phyloP scores from a whole-genome alignment of 176 grass and related monocot genomes.

The Carex littledalei region DNA sequence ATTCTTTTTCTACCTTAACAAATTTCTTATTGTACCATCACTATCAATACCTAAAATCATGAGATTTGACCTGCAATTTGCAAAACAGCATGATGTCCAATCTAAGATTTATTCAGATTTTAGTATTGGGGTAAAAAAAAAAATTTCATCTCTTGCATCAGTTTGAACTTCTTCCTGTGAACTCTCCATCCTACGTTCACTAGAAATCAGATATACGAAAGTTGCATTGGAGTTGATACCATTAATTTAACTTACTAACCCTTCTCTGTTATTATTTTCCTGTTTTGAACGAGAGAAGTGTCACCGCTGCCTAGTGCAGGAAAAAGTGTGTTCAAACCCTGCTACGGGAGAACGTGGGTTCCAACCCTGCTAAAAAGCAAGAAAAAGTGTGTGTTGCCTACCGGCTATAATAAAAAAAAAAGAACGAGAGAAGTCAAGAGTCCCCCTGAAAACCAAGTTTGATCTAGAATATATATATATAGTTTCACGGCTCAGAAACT shows the following conservation, averaged over 20 bases:
- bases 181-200: neutral
- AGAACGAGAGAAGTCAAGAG: neutral
- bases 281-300: neutral
- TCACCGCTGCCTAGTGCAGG: too few species aligned
- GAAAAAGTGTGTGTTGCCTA: too few species aligned
- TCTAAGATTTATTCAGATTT: neutral
- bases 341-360: too few species aligned
- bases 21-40: neutral
- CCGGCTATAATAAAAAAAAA: too few species aligned
- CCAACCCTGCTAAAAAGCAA: too few species aligned
- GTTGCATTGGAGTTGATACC: neutral
- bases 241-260: neutral
- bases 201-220: neutral
- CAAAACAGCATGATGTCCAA: neutral
- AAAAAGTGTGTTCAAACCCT: too few species aligned
- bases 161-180: neutral
- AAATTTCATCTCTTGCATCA: neutral
- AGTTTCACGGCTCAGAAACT: too few species aligned
- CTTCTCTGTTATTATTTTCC: neutral
- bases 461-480: too few species aligned
- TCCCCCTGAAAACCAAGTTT: neutral
- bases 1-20: neutral
- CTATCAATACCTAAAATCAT: conserved; percentile 12
- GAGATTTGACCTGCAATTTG: neutral
- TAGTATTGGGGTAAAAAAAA: neutral